Percentiles rank a stretch among this genome's conserved stretches.
Evolutionary conservation across 345 rosid species (phyloP).

Genomic region (Aquilaria sinensis): DNA sequence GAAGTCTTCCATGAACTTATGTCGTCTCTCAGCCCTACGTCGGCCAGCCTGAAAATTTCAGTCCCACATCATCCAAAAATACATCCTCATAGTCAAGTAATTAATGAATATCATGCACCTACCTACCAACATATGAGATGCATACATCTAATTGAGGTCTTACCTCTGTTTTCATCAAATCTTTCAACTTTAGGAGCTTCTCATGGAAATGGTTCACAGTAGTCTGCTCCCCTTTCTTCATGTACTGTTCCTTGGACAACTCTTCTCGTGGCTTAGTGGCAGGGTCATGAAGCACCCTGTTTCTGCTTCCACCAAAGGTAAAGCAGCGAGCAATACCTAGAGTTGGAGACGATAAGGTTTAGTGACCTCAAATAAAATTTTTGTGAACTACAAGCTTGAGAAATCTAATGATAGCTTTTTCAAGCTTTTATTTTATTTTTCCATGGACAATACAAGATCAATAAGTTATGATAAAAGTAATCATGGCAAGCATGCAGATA

Average conservation of each 20-base stretch:
- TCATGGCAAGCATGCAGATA: too few relatives aligned
- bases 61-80: too few relatives aligned
- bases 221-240: constrained; percentile 76
- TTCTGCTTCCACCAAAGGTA: constrained; percentile 82
- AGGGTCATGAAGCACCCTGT: constrained; percentile 74
- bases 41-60: constrained; percentile 55
- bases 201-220: constrained; percentile 76
- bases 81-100: neutral
- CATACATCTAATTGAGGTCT: neutral
- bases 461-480: too few relatives aligned
- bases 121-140: neutral
- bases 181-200: constrained; percentile 83
- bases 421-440: too few relatives aligned
- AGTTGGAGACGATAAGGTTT: neutral
- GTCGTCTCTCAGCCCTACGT: constrained; percentile 71
- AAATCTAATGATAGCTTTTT: too few relatives aligned
- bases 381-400: too few relatives aligned
- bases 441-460: too few relatives aligned
- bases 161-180: constrained; percentile 78
- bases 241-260: constrained; percentile 66
- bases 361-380: too few relatives aligned
- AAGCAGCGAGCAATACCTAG: constrained; percentile 92
- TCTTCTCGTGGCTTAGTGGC: constrained; percentile 53
- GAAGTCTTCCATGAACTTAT: constrained; percentile 67
- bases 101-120: neutral